Evolutionary conservation across 2,329 filamentous ascomycete genomes (phyloP), one percentile per base, ranked within the genome.

Genomic region (Alternaria sp.): DNA sequence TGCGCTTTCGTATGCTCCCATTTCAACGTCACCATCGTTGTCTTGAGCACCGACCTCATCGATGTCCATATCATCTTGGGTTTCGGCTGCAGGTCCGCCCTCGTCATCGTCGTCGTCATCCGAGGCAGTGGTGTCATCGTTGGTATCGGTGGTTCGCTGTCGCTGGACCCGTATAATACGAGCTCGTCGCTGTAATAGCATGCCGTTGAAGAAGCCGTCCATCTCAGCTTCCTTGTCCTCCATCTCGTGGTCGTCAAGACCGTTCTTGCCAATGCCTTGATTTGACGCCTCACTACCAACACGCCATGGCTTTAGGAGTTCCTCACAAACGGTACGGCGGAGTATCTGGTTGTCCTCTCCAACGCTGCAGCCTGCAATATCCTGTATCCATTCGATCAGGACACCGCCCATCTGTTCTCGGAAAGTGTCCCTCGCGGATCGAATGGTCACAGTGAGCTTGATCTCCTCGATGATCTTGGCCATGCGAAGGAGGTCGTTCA

Each of bases 401-500:
- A 93, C 93, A n/a, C 92, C 93, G 71, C 94, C 97, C 96, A 99
- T 99, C 76, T 98, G 92, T 76, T 99, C 95, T 60, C 95, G 87
- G 80, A 98, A 99, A 0, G 93, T 98, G 79, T 99, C 95, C 69
- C 96, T 87, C 5, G 95, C 89, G 9, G 94, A 97, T 44, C 95
- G 88, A 62, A 99, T 93, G 0, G 95, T 99, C 49, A 97, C 93
- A 0, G 95, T 98, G 58, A 99, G 88, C 75, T 96, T 94, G 78
- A 99, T 97, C 62, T 96, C 90, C 79, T 99, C 95, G 66, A 99
- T 91, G 22, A 95, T 89, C 65, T 88, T 91, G 5, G 94, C 92
- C 79, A 95, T 94, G 14, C 82, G 81, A 16, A 99, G 83, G 12
- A 99, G 85, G 38, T 87, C 85, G 28, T 88, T 84, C 39, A 98